Evolutionary conservation across 139 green algal species (phyloP), one percentile per base, ranked within the genome.

Genomic region (Chlorella sp.): DNA sequence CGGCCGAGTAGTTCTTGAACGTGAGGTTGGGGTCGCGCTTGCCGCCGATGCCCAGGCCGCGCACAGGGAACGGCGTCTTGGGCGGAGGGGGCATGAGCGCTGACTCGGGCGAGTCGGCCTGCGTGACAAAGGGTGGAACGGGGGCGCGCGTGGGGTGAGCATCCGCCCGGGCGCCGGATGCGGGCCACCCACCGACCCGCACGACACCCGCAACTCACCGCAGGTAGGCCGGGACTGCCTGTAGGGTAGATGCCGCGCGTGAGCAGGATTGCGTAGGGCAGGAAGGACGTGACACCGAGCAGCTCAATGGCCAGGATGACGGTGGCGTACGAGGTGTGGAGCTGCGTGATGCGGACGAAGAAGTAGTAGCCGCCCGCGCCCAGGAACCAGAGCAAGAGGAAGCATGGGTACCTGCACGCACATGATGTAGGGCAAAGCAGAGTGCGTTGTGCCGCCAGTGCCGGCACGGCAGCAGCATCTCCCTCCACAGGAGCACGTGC

Each of bases 301-400:
- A 83, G 42, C 72, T 83, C 77, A 20, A 83, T 71, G 1, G 34
- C 67, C 67, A 83, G 59, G 32, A 83, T 73, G 2, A 83, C 10
- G 31, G n/a, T 26, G 50, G 68, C 72, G 55, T 83, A 83, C 20
- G 24, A 10, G 34, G 23, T n/a, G 26, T 32, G n/a, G 27, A 65
- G 69, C 22, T 67, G 3, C 26, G 14, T 62, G 24, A 69, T 49
- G 27, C 49, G 69, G 26, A 35, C 35, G 29, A 67, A 66, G 35
- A 61, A 74, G 69, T 74, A 74, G 10, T 51, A 34, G 29, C 33
- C 69, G 20, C 14, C 55, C 17, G 55, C 17, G 55, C 55, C 55
- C 55, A 64, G 17, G n/a, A 64, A 64, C 55, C 55, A 64, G 55
- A 64, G 55, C 20, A 64, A 29, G 14, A 64, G 55, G 4, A 64